Evolutionary conservation across 495 filamentous ascomycete genomes (phyloP).

Genomic region (Evernia prunastri): DNA sequence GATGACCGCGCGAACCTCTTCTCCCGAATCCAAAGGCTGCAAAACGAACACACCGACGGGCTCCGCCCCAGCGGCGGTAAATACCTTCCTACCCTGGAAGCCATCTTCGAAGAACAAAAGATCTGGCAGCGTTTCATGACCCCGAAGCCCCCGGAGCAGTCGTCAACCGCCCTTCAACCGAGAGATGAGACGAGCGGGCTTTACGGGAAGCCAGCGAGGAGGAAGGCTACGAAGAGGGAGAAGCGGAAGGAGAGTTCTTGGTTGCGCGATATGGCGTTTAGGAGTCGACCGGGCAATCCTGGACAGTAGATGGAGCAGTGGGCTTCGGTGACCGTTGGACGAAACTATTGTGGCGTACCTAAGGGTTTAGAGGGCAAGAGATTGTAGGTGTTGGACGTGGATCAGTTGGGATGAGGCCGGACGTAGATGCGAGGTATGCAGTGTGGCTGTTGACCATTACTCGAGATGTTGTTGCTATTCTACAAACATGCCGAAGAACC

Average conservation of each 20-base stretch:
- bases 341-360: too few species aligned
- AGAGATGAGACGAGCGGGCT: not conserved
- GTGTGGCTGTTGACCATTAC: too few species aligned
- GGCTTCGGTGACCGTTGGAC: not conserved
- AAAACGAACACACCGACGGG: conserved; percentile 4
- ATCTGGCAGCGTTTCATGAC: conserved; percentile 6
- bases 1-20: not conserved
- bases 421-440: too few species aligned
- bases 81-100: conserved; percentile 3
- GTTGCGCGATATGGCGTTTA: not conserved
- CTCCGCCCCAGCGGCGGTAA: not conserved
- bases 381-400: too few species aligned
- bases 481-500: too few species aligned
- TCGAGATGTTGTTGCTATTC: too few species aligned
- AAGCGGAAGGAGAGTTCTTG: not conserved
- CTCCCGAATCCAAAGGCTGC: not conserved
- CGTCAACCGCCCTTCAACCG: not conserved
- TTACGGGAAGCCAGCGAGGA: not conserved
- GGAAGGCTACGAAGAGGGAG: not conserved
- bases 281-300: not conserved
- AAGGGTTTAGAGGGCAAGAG: too few species aligned
- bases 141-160: not conserved
- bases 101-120: not conserved
- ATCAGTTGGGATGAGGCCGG: too few species aligned
- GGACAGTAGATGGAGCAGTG: not conserved